phyloP scores from a whole-genome alignment of 2,329 filamentous ascomycete genomes.

The Periconia sp. region DNA sequence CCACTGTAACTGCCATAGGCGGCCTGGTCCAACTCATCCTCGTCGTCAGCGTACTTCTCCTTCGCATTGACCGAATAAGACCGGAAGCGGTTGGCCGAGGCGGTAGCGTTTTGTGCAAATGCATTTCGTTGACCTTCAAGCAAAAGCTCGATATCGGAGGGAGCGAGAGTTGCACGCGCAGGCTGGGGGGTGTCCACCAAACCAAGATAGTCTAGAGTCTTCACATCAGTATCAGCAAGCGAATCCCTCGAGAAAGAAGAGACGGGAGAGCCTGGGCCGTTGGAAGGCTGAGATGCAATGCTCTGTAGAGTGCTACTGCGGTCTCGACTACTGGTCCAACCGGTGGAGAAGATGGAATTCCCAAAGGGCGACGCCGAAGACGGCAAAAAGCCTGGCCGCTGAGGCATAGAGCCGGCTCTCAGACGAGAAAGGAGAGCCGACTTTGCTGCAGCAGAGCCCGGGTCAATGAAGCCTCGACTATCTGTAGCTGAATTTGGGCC shows the following conservation, averaged over 20 bases:
- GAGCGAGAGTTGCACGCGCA: slow-evolving; percentile 69
- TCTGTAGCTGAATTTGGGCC: slow-evolving; percentile 47
- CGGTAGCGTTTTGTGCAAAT: slow-evolving; percentile 62
- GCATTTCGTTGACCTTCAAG: slow-evolving; percentile 59
- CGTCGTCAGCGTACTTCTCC: slow-evolving; percentile 92
- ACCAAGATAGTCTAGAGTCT: slow-evolving; percentile 93
- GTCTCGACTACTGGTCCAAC: slow-evolving; percentile 80
- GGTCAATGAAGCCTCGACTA: slow-evolving; percentile 42
- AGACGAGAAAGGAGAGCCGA: slow-evolving; percentile 81
- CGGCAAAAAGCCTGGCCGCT: slow-evolving; percentile 71
- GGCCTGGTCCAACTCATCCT: slow-evolving; percentile 67
- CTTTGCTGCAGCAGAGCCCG: slow-evolving; percentile 56
- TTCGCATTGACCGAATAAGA: slow-evolving; percentile 99
- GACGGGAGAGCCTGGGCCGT: slow-evolving; percentile 83
- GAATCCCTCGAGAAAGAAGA: slow-evolving; percentile 86
- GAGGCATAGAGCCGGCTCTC: slow-evolving; percentile 91
- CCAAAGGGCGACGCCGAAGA: slow-evolving; percentile 70
- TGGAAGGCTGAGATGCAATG: slow-evolving; percentile 81
- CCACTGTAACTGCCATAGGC: slow-evolving; percentile 62
- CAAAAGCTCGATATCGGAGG: slow-evolving; percentile 56
- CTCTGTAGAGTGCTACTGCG: slow-evolving; percentile 87
- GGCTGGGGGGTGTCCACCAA: slow-evolving; percentile 91
- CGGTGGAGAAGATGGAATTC: slow-evolving; percentile 82
- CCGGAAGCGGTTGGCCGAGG: slow-evolving; percentile 79
- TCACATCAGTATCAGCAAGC: slow-evolving; percentile 81